Evolutionary conservation across 2,329 filamentous ascomycete species (phyloP), one percentile per base, ranked within the genome.

Genomic region (Aspergillus sp.): DNA sequence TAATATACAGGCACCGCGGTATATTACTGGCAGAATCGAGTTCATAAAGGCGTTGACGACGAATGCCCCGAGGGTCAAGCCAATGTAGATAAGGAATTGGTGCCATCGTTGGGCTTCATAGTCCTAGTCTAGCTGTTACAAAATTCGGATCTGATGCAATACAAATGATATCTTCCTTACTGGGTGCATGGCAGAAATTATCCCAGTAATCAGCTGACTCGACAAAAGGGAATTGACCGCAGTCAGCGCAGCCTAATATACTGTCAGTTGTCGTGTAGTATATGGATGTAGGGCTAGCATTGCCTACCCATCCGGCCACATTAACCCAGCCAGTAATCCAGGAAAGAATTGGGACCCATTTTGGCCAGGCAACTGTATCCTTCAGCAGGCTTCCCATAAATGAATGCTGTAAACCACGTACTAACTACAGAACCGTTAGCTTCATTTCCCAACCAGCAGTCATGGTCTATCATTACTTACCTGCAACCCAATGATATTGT

Each of bases 401-500:
- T 30, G 9, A 30, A 30, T 30, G 1, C 26, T 11, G 26, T 30
- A 8, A 30, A 4, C 26, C 26, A 30, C 26, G 9, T 30, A 30
- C 26, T 30, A 3, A 11, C 26, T 30, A 30, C 8, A 30, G 3
- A 9, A 8, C 1, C 8, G 8, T 30, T 30, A 30, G 9, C 26
- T 30, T 9, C 8, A 30, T 30, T 30, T 30, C 26, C 11, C 8
- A 0, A 30, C 26, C 8, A 30, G 11, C 8, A 20, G 41, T 26
- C 36, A n/a, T 13, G 11, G 41, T 26, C 49, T 36, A 18, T 54
- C 49, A 62, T 44, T 18, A 44, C 69, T 66, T 65, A 70, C 73
- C 78, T 54, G 88, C 86, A 3, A 87, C 88, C 88, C 88, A 90
- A 68, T 90, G 86, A 63, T 91, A 90, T 71, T 88, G 83, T 12